Evolutionary conservation across 805 yeast genomes (phyloP), one percentile per base, ranked within the genome.

Genomic region (Ogataea paraovalis): DNA sequence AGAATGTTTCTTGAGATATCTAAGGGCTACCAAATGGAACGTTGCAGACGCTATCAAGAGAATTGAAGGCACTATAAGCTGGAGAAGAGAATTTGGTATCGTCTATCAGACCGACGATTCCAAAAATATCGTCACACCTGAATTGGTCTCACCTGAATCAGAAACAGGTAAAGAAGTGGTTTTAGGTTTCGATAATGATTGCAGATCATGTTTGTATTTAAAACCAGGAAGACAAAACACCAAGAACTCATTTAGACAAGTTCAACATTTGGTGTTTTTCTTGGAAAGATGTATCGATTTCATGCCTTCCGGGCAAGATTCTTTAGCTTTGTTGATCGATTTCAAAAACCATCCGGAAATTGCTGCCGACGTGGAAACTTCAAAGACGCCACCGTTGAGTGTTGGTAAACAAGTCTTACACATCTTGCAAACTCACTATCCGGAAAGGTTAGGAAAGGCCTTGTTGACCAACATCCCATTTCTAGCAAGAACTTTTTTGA

Each of bases 181-280:
- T 44, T 70, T 94, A 41, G 99, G 99, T 20, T 94, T 72, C 62
- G 99, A 94, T 62, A 85, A 84, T 58, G 90, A 86, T 60, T 77
- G 85, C 21, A 80, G 99, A 63, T 98, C 99, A 4, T 92, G 97
- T 60, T 70, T 94, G 20, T 92, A 92, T 65, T 74, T 94, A 64
- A 86, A 87, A 65, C 96, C 96, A 0, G 98, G 98, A 13, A 79
- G 96, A 63, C 99, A 94, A 68, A 94, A 94, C 70, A 94, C 99
- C 14, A 87, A 88, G 61, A 81, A 94, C 2, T 80, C 94, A 1
- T 85, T 82, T 52, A 78, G 92, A 57, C 99, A 94, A 64, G 97
- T 94, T n/a, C 96, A 94, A 67, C 97, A 90, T 64, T 73, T 94
- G 64, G 98, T 94, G 6, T 92, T 75, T 70, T 85, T 85, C 90